Evolutionary conservation across 805 yeast species (phyloP).

Genomic region (Saturnispora mendoncae): DNA sequence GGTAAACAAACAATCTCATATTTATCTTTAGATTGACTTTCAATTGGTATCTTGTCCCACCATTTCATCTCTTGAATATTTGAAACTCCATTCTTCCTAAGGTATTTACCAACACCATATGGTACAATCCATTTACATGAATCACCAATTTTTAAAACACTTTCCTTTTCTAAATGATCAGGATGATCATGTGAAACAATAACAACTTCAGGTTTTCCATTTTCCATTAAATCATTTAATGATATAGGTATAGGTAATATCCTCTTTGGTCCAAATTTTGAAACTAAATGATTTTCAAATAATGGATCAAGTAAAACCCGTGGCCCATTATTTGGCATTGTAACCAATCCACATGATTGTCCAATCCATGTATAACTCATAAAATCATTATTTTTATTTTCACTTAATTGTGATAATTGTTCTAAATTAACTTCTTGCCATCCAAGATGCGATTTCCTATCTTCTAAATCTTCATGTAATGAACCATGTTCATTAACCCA

Average conservation of each 20-base stretch:
- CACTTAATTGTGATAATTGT: slow-evolving; percentile 29
- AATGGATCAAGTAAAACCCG: slow-evolving; percentile 82
- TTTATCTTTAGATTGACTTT: slow-evolving; percentile 29
- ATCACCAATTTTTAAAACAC: slow-evolving; percentile 50
- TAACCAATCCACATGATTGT: slow-evolving; percentile 75
- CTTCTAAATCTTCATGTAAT: slow-evolving; percentile 39
- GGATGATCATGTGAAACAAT: slow-evolving; percentile 93
- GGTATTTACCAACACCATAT: slow-evolving; percentile 54
- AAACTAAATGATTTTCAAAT: slow-evolving; percentile 56
- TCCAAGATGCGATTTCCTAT: slow-evolving; percentile 52
- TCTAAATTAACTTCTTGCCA: slow-evolving; percentile 48
- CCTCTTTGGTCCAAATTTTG: slow-evolving; percentile 71
- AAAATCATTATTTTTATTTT: slow-evolving; percentile 29
- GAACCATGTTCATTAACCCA: slow-evolving; percentile 40
- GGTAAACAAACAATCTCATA: slow-evolving; percentile 86
- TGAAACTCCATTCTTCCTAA: slow-evolving; percentile 48
- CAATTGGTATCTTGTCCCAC: slow-evolving; percentile 60
- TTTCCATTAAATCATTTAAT: slow-evolving; percentile 39
- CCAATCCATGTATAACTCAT: slow-evolving; percentile 85
- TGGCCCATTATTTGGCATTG: slow-evolving; percentile 36
- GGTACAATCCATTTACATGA: slow-evolving; percentile 80
- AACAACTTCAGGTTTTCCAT: slow-evolving; percentile 57
- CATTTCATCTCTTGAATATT: slow-evolving; percentile 70
- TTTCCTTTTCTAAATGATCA: slow-evolving; percentile 73
- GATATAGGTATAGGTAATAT: slow-evolving; percentile 69